Percentiles rank a stretch among this genome's conserved stretches.
Evolutionary conservation across 2,329 filamentous ascomycete genomes (phyloP).

Genomic region (Penicillium aurantiogriseum): DNA sequence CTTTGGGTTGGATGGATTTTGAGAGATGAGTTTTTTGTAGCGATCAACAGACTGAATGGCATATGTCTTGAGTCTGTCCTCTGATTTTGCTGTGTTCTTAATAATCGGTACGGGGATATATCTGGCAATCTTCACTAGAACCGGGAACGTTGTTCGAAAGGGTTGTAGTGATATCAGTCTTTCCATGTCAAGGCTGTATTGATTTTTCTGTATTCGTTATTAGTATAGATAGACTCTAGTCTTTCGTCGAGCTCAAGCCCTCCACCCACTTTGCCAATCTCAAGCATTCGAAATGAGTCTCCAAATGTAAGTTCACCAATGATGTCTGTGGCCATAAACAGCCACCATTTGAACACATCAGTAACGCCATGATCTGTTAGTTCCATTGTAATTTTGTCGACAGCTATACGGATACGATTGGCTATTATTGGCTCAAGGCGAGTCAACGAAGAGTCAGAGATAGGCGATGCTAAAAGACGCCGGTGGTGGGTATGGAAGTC

Average conservation of each 20-base stretch:
- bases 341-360: slow-evolving; percentile 56
- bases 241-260: neutral
- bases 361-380: slow-evolving; percentile 36
- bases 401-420: slow-evolving; percentile 39
- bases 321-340: slow-evolving; percentile 55
- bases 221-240: neutral
- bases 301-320: slow-evolving; percentile 57
- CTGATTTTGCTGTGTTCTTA: slow-evolving; percentile 16
- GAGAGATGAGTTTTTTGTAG: slow-evolving; percentile 21
- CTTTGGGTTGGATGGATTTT: slow-evolving; percentile 18
- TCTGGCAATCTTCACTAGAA: slow-evolving; percentile 17
- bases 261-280: slow-evolving; percentile 46
- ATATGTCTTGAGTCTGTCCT: slow-evolving; percentile 24
- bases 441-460: slow-evolving; percentile 22
- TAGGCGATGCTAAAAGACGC: slow-evolving; percentile 41
- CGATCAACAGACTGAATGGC: slow-evolving; percentile 25
- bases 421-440: slow-evolving; percentile 44
- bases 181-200: slow-evolving; percentile 44
- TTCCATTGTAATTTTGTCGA: slow-evolving; percentile 49
- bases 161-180: slow-evolving; percentile 14
- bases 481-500: slow-evolving; percentile 43
- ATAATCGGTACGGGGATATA: slow-evolving; percentile 28
- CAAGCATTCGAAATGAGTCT: slow-evolving; percentile 55
- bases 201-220: slow-evolving; percentile 36
- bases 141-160: slow-evolving; percentile 28